Conservation (phyloP, 2,329 filamentous ascomycete genomes). For the Thermoascus crustaceus region DNA sequence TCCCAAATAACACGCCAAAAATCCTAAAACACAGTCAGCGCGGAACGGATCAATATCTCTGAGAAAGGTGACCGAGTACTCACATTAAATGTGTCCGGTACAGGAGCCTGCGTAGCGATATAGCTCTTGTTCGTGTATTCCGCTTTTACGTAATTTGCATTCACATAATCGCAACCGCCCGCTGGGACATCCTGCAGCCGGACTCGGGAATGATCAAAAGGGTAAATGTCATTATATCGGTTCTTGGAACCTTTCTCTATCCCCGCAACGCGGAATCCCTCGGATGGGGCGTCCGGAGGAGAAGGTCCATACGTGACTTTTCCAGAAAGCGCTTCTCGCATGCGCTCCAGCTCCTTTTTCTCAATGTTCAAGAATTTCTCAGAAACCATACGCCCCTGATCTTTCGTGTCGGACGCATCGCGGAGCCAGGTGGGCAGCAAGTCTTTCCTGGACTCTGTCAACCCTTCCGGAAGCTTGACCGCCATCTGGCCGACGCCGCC, state of each 20-base stretch:
- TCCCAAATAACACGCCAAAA: slow-evolving; percentile 99
- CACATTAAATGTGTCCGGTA: slow-evolving; percentile 86
- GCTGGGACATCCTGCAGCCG: slow-evolving; percentile 60
- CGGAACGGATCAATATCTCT: slow-evolving; percentile 3
- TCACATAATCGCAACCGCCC: slow-evolving; percentile 84
- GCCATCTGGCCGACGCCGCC: slow-evolving; percentile 80
- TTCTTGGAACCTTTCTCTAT: slow-evolving; percentile 95
- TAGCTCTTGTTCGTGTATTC: slow-evolving; percentile 81
- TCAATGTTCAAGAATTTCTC: slow-evolving; percentile 81
- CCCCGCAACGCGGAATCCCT: slow-evolving; percentile 67
- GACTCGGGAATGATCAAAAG: slow-evolving; percentile 88
- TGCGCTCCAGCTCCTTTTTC: slow-evolving; percentile 76
- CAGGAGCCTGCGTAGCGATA: slow-evolving; percentile 88
- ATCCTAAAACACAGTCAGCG: slow-evolving; percentile 54
- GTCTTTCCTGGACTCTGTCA: slow-evolving; percentile 41
- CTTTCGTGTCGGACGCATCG: slow-evolving; percentile 54
- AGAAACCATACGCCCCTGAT: slow-evolving; percentile 73
- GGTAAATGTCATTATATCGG: slow-evolving; percentile 94
- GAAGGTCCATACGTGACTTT: slow-evolving; percentile 50
- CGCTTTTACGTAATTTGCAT: slow-evolving; percentile 78
- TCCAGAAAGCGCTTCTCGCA: slow-evolving; percentile 68
- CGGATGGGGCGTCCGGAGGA: slow-evolving; percentile 29
- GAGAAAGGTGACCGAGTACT: slow-evolving; percentile 27
- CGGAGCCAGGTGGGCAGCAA: slow-evolving; percentile 70
- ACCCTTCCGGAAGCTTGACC: slow-evolving; percentile 49